Conservation (phyloP, 2,329 filamentous ascomycete species). For the Talaromyces atroroseus region DNA sequence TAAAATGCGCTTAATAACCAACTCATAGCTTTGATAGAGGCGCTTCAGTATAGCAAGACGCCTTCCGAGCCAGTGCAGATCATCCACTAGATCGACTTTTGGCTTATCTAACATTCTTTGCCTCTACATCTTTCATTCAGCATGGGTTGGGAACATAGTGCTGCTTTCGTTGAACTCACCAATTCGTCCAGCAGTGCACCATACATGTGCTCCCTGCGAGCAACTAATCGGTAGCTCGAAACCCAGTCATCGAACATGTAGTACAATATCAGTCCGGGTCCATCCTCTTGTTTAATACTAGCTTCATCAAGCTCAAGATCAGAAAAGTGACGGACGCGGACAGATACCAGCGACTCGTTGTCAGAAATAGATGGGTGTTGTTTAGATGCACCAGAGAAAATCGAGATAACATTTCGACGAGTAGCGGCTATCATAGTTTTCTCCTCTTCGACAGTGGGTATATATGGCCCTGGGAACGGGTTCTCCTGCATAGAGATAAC, state of each 20-base stretch:
- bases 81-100: conserved; percentile 40
- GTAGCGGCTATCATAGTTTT: conserved; percentile 31
- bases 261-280: conserved; percentile 59
- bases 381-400: conserved; percentile 57
- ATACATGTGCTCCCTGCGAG: conserved; percentile 51
- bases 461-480: conserved; percentile 45
- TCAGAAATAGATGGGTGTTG: conserved; percentile 44
- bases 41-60: conserved; percentile 57
- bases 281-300: conserved; percentile 43
- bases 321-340: conserved; percentile 37
- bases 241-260: conserved; percentile 65
- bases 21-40: conserved; percentile 57
- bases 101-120: conserved; percentile 51
- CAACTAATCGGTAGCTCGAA: conserved; percentile 56
- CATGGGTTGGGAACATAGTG: background rate
- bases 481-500: conserved; percentile 65
- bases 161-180: conserved; percentile 28
- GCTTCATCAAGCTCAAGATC: conserved; percentile 27
- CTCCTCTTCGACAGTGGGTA: conserved; percentile 23
- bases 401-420: conserved; percentile 55
- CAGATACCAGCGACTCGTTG: conserved; percentile 46
- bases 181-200: conserved; percentile 46
- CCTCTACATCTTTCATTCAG: conserved; percentile 33
- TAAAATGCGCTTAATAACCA: conserved; percentile 58
- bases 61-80: conserved; percentile 56